Conservation (phyloP, 23 red algal genomes). For the Gracilaria gracilis region DNA sequence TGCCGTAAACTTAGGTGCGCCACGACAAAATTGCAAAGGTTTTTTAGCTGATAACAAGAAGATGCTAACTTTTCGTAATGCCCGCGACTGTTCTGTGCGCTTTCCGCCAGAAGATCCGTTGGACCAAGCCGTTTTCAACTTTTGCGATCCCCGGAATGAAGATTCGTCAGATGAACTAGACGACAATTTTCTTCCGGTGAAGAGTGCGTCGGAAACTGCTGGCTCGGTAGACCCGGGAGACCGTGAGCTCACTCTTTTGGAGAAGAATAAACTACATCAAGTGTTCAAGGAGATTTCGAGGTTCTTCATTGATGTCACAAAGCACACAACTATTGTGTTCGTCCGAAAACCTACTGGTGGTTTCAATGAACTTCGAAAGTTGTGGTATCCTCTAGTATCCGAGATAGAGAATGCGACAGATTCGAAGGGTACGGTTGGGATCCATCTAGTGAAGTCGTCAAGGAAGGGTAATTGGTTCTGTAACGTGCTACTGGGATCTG, state of each 20-base stretch:
- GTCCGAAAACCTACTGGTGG: neutral
- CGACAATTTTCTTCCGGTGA: neutral
- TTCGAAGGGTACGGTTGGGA: neutral
- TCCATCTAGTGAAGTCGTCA: neutral
- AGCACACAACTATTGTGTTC: neutral
- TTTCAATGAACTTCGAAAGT: neutral
- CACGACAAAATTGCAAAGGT: no score
- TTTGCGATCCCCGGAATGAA: neutral
- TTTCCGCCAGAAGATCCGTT: neutral
- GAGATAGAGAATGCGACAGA: neutral
- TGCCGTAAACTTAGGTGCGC: no score
- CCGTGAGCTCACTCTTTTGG: neutral
- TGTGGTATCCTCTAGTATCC: neutral
- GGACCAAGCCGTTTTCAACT: neutral
- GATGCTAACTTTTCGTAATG: no score
- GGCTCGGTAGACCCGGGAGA: neutral
- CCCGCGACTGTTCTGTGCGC: no score
- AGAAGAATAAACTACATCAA: neutral
- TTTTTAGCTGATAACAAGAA: no score
- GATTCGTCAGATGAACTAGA: neutral
- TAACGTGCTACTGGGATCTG: neutral
- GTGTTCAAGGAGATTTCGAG: neutral
- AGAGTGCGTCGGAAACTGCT: neutral
- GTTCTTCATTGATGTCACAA: neutral
- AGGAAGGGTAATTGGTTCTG: neutral